Evolutionary conservation across 257 asterid genomes (phyloP).

Genomic region (Leptodermis oblonga): DNA sequence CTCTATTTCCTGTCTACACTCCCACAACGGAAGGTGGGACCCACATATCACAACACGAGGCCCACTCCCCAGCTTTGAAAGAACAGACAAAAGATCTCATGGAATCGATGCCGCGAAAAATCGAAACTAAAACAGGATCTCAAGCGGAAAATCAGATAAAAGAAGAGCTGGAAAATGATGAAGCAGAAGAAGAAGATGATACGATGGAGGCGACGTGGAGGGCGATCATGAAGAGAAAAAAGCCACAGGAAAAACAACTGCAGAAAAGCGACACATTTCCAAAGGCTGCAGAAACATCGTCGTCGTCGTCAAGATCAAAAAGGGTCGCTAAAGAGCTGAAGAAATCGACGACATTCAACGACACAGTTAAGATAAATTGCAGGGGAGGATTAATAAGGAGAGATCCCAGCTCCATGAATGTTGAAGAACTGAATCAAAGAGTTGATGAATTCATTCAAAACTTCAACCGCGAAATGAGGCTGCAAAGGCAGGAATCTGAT

Average conservation of each 20-base stretch:
- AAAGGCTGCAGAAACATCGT: background rate
- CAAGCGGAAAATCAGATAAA: background rate
- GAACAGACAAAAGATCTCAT: background rate
- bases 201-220: conserved; percentile 64
- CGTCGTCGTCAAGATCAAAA: conserved; percentile 20
- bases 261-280: conserved; percentile 50
- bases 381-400: conserved; percentile 49
- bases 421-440: conserved; percentile 44
- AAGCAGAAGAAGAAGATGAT: conserved; percentile 23
- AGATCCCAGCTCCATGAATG: conserved; percentile 43
- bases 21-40: no score
- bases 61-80: background rate
- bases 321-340: conserved; percentile 41
- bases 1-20: no score
- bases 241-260: conserved; percentile 21
- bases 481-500: conserved; percentile 60
- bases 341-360: conserved; percentile 53
- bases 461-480: conserved; percentile 38
- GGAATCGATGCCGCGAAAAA: background rate
- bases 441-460: conserved; percentile 56
- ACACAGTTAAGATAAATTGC: conserved; percentile 33
- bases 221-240: conserved; percentile 35
- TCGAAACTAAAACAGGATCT: no score
- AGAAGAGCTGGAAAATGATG: background rate
- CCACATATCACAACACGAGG: background rate